A percentile compares a stretch with the other conserved stretches of the same genome.
These are phyloP conservation scores for Brassica incana DNA, from an alignment of 345 rosid genomes.

Conservation along the genomic window DNA sequence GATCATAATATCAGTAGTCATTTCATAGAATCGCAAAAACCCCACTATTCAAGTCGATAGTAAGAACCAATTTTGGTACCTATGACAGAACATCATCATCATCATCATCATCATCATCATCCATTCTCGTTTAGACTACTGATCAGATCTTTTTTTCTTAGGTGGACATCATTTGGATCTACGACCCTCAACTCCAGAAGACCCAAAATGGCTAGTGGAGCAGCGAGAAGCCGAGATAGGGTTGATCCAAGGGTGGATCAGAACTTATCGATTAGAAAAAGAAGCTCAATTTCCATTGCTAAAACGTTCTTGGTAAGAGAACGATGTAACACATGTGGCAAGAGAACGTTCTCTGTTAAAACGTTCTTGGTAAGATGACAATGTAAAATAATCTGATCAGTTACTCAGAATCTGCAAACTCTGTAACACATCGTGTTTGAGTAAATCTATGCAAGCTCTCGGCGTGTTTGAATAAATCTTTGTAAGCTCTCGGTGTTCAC, in stretches of 20 bases:
- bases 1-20: too few relatives aligned
- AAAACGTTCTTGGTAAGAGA: conserved; percentile 29
- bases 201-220: conserved; percentile 79
- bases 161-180: conserved; percentile 92
- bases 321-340: conserved; percentile 3
- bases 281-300: conserved; percentile 41
- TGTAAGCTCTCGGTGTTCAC: background rate
- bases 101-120: too few relatives aligned
- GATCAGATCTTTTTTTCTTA: conserved; percentile 17
- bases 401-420: background rate
- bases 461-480: too few relatives aligned
- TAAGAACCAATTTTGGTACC: too few relatives aligned
- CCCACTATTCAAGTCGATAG: too few relatives aligned
- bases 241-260: conserved; percentile 75
- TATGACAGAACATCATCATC: too few relatives aligned
- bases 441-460: conserved; percentile 2
- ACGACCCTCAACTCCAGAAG: conserved; percentile 64
- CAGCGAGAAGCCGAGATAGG: conserved; percentile 69
- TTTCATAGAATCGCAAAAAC: too few relatives aligned
- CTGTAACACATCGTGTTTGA: conserved; percentile 16
- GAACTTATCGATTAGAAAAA: conserved; percentile 43
- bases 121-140: background rate
- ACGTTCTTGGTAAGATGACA: background rate
- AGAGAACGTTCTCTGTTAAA: background rate
- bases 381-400: background rate